These are phyloP conservation scores for Mortierella antarctica DNA, from an alignment of 192 early-diverging fungal species.

Conservation along the genomic window DNA sequence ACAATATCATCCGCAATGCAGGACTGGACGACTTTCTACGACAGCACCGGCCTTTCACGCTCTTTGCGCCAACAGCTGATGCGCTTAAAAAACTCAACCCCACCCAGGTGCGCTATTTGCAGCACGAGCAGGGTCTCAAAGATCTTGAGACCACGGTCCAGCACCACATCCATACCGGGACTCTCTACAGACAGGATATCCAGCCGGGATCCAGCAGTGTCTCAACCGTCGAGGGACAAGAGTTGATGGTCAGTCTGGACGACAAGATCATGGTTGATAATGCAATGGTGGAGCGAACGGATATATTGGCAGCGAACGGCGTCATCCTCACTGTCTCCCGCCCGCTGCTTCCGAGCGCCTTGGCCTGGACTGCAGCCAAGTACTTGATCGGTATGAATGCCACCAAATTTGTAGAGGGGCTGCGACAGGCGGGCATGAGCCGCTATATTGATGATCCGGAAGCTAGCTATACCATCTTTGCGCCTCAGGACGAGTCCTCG, in stretches of 20 bases:
- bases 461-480: conserved; percentile 72
- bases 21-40: conserved; percentile 33
- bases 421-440: conserved; percentile 65
- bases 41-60: conserved; percentile 52
- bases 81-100: conserved; percentile 44
- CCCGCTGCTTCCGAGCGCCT: conserved; percentile 55
- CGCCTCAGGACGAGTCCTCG: conserved; percentile 63
- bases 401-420: conserved; percentile 67
- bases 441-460: conserved; percentile 69
- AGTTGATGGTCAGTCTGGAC: conserved; percentile 56
- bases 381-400: conserved; percentile 77
- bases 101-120: conserved; percentile 38
- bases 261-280: conserved; percentile 51
- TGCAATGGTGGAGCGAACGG: conserved; percentile 17
- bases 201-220: conserved; percentile 24
- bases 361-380: conserved; percentile 72
- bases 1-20: conserved; percentile 39
- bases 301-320: conserved; percentile 51
- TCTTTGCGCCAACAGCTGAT: conserved; percentile 56
- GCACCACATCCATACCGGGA: conserved; percentile 56
- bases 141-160: conserved; percentile 54
- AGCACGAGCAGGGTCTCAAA: conserved; percentile 36
- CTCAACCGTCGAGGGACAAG: conserved; percentile 48
- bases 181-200: conserved; percentile 51
- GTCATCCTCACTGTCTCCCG: conserved; percentile 64